Evolutionary conservation across 257 asterid genomes (phyloP).

Genomic region (Dorcoceras hygrometricum): DNA sequence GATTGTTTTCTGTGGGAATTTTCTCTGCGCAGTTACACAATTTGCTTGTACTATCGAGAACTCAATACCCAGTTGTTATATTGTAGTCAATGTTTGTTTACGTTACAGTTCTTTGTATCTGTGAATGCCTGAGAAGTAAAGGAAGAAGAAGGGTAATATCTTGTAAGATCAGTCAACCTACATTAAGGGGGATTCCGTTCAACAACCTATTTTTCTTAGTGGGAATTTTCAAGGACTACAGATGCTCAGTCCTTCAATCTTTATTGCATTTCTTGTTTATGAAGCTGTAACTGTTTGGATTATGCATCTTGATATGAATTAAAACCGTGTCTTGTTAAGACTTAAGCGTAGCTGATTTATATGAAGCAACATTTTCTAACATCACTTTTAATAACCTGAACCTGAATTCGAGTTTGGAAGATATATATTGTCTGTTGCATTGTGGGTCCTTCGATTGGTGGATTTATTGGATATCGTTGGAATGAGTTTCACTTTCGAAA

Average conservation of each 20-base stretch:
- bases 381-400: background rate
- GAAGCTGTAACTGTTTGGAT: background rate
- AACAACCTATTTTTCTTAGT: background rate
- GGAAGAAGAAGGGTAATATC: background rate
- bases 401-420: background rate
- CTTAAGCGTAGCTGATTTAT: background rate
- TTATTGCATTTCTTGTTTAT: background rate
- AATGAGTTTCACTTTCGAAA: constrained; percentile 15
- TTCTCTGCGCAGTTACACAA: background rate
- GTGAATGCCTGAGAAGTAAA: background rate
- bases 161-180: background rate
- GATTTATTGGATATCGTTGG: background rate
- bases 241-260: background rate
- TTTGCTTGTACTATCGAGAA: background rate
- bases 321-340: background rate
- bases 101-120: background rate
- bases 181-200: background rate
- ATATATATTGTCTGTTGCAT: constrained; percentile 8
- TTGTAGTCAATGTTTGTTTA: background rate
- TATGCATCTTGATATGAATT: background rate
- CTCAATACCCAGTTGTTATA: background rate
- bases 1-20: background rate
- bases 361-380: background rate
- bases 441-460: background rate
- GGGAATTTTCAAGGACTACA: background rate